Evolutionary conservation across 2,329 filamentous ascomycete genomes (phyloP).

Genomic region (Diplocarpon mali): DNA sequence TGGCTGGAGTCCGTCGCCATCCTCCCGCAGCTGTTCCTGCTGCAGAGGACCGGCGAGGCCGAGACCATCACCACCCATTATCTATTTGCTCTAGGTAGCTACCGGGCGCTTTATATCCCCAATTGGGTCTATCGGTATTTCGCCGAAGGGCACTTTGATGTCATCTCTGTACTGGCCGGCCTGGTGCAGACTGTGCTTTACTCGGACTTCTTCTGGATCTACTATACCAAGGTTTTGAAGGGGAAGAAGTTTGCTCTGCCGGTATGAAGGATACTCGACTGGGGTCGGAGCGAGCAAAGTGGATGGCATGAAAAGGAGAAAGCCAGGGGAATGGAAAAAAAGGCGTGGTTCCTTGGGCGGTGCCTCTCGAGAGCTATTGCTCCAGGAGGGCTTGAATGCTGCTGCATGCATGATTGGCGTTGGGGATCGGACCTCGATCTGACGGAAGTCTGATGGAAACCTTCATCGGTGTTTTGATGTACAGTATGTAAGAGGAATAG

Average conservation of each 20-base stretch:
- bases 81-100: conserved; percentile 82
- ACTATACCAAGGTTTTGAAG: conserved; percentile 92
- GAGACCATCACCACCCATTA: conserved; percentile 99
- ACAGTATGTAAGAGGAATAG: conserved; percentile 15
- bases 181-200: conserved; percentile 91
- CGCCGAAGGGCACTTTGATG: conserved; percentile 69
- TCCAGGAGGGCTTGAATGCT: conserved; percentile 1
- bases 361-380: conserved; percentile 3
- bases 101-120: conserved; percentile 91
- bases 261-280: conserved; percentile 40
- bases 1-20: conserved; percentile 98
- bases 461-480: conserved; percentile 9
- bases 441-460: conserved; percentile 3
- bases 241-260: conserved; percentile 81
- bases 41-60: conserved; percentile 93
- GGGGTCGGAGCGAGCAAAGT: background rate
- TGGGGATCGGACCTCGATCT: conserved; percentile 19
- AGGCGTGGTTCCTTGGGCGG: background rate
- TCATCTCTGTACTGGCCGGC: conserved; percentile 79
- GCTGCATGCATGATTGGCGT: conserved; percentile 23
- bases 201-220: conserved; percentile 99
- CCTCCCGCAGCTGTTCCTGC: conserved; percentile 93
- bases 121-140: conserved; percentile 96
- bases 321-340: background rate
- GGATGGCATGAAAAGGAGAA: background rate